A percentile compares a stretch with the other conserved stretches of the same genome.
phyloP scores from a whole-genome alignment of 2,329 filamentous ascomycete species.

The Diplodia corticola region DNA sequence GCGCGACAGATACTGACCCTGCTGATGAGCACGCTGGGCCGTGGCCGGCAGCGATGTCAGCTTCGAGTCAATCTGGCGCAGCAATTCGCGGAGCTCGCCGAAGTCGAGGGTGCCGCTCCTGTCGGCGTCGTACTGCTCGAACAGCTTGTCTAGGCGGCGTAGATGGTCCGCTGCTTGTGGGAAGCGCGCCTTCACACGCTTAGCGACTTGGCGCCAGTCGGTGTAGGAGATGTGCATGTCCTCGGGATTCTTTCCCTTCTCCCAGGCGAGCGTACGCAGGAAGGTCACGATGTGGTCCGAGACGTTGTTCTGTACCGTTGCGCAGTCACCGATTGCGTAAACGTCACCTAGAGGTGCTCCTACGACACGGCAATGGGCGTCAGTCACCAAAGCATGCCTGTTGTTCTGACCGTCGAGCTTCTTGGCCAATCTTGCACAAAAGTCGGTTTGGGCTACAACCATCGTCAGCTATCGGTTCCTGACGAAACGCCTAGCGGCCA shows the following conservation, averaged over 20 bases:
- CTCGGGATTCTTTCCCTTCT: constrained; percentile 86
- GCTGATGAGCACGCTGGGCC: constrained; percentile 93
- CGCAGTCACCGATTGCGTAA: constrained; percentile 94
- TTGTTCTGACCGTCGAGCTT: constrained; percentile 82
- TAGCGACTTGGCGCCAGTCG: constrained; percentile 85
- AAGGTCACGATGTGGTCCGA: constrained; percentile 89
- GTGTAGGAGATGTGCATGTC: constrained; percentile 81
- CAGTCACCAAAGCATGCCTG: constrained; percentile 87
- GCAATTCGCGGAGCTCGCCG: constrained; percentile 81
- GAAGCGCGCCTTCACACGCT: constrained; percentile 82
- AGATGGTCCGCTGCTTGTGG: constrained; percentile 88
- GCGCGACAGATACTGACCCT: constrained; percentile 85
- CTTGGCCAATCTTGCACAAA: constrained; percentile 74
- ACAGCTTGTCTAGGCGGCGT: constrained; percentile 85
- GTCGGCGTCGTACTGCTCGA: constrained; percentile 89
- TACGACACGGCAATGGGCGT: constrained; percentile 84
- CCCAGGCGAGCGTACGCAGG: constrained; percentile 85
- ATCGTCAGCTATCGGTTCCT: background rate
- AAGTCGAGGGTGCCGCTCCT: constrained; percentile 92
- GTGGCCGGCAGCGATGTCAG: constrained; percentile 93
- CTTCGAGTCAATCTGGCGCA: constrained; percentile 91
- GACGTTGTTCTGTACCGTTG: constrained; percentile 96
- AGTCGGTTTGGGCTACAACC: constrained; percentile 66
- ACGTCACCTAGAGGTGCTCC: constrained; percentile 91
- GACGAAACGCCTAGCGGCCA: background rate